Percentiles rank a stretch among this genome's conserved stretches.
These are phyloP conservation scores for Dactylellina cionopaga DNA, from an alignment of 2,329 filamentous ascomycete species.

Conservation along the genomic window DNA sequence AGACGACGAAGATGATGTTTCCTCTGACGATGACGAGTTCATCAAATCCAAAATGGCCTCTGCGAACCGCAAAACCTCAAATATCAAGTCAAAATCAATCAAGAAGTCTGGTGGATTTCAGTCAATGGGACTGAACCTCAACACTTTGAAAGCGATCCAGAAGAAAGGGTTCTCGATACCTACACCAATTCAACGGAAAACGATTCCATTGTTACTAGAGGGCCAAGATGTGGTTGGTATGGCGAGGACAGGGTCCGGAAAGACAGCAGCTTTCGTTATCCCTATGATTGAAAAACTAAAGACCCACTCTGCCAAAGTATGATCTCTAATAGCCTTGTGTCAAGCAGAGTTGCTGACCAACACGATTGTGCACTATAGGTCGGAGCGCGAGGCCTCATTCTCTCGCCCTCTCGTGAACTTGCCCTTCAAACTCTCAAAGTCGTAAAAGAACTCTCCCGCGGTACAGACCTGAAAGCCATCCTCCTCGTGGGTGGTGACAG, in stretches of 20 bases:
- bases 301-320: slow-evolving; percentile 78
- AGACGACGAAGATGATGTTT: slow-evolving; percentile 68
- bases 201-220: slow-evolving; percentile 89
- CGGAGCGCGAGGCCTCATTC: slow-evolving; percentile 83
- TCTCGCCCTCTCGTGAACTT: slow-evolving; percentile 93
- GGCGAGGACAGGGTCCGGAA: slow-evolving; percentile 98
- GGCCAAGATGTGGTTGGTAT: slow-evolving; percentile 97
- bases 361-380: slow-evolving; percentile 60
- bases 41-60: slow-evolving; percentile 88
- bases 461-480: slow-evolving; percentile 90
- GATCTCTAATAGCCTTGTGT: too few relatives aligned
- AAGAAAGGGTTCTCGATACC: slow-evolving; percentile 95
- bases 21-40: slow-evolving; percentile 79
- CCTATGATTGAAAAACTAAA: slow-evolving; percentile 97
- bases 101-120: slow-evolving; percentile 98
- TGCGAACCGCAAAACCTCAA: slow-evolving; percentile 84
- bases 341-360: too few relatives aligned
- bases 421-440: slow-evolving; percentile 95
- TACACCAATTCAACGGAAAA: slow-evolving; percentile 96
- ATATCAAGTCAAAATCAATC: slow-evolving; percentile 82
- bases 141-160: slow-evolving; percentile 87
- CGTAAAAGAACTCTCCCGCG: slow-evolving; percentile 89
- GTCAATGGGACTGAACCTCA: slow-evolving; percentile 73
- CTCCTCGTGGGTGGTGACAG: slow-evolving; percentile 94
- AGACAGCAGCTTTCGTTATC: slow-evolving; percentile 97